Percentiles rank a stretch among this genome's conserved stretches.
These are phyloP conservation scores for Lactarius akahatsu DNA, from an alignment of 768 basidiomycete genomes.

Conservation along the genomic window DNA sequence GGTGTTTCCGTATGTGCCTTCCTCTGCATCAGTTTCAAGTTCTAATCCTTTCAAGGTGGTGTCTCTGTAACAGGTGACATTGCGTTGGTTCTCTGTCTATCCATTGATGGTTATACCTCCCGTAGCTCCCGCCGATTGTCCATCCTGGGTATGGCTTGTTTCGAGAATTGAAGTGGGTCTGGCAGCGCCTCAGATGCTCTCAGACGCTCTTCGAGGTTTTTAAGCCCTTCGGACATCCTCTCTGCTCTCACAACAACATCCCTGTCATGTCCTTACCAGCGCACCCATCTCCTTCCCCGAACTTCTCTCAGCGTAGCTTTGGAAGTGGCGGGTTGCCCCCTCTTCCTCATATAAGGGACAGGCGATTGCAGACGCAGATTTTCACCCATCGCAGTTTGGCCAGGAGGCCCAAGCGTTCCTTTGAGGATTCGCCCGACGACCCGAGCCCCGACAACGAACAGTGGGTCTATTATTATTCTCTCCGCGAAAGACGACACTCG, in stretches of 20 bases:
- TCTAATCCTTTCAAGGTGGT: slow-evolving; percentile 15
- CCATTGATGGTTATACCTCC: slow-evolving; percentile 6
- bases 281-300: background rate
- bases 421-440: slow-evolving; percentile 17
- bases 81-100: background rate
- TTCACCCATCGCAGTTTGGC: slow-evolving; percentile 22
- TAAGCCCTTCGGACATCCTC: background rate
- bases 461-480: background rate
- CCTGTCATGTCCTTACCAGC: slow-evolving; percentile 3
- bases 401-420: slow-evolving; percentile 14
- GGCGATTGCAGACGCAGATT: slow-evolving; percentile 5
- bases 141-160: slow-evolving; percentile 20
- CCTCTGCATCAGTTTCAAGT: slow-evolving; percentile 6
- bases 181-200: slow-evolving; percentile 10
- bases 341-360: slow-evolving; percentile 14
- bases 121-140: slow-evolving; percentile 5
- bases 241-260: slow-evolving; percentile 11
- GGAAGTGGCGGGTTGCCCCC: background rate
- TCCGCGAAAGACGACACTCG: background rate
- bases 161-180: background rate
- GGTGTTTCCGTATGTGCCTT: slow-evolving; percentile 3
- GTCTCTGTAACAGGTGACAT: slow-evolving; percentile 7
- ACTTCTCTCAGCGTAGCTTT: background rate
- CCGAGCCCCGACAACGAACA: slow-evolving; percentile 20
- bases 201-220: slow-evolving; percentile 13